Base-by-base conservation (phyloP, 2,329 filamentous ascomycete species). In the Colletotrichum shisoi region DNA sequence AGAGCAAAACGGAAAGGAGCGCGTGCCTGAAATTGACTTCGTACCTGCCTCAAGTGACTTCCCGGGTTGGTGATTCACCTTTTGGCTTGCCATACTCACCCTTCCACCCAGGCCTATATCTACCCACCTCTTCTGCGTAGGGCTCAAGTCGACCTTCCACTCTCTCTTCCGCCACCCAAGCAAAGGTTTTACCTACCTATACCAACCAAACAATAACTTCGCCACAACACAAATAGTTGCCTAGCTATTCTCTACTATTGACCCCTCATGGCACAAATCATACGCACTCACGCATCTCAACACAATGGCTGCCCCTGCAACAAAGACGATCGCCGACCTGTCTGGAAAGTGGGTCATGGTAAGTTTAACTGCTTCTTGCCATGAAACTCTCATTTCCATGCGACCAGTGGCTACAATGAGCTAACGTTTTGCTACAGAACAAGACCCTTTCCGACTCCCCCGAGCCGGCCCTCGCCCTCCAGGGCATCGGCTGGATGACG, bases 281-380 rank as follows among this genome's bases (percentile, higher is more conserved):
- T 15, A 19, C 56, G 19, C 21, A 39, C 12, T 24, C 48, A 56
- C 11, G 48, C 54, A 17, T 40, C 64, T 24, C n/a, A 19, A 56
- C 40, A 62, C 40, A 57, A 94, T 94, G 91, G 90, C 91, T 71
- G 89, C 90, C 69, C 91, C 91, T 63, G 77, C 84, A 59, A 83
- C 84, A 69, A 87, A 89, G 81, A 91, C 84, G 57, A 84, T 89
- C 72, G 84, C 84, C 70, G 84, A 92, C 80, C 84, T 94, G 72
- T 87, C 79, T 72, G 91, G 91, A 70, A 86, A 84, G 74, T 94
- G 89, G 84, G 76, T 82, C 66, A 85, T 94, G 84, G 90, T 92
- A 81, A 72, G 85, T 75, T 49, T 63, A 37, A 8, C n/a, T 48
- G 37, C 39, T 17, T 49, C 56, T 12, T 39, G 12, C 57, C 12